Evolutionary conservation across 768 basidiomycete genomes (phyloP).

Genomic region (Suillus sp.): DNA sequence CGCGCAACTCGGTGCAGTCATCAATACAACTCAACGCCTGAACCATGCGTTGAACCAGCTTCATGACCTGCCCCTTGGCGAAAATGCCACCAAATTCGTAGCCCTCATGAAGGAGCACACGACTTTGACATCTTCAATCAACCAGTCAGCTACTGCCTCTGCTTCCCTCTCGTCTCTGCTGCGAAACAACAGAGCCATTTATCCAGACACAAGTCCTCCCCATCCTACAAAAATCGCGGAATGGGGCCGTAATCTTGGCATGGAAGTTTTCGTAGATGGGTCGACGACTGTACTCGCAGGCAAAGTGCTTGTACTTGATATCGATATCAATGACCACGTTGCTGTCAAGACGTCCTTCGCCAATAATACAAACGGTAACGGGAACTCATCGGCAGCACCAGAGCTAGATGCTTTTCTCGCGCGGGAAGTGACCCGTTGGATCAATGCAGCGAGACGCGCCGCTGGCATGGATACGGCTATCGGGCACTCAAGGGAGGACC

Average conservation of each 20-base stretch:
- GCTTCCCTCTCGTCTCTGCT: slow-evolving; percentile 20
- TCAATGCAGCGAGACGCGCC: slow-evolving; percentile 43
- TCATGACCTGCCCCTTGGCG: slow-evolving; percentile 46
- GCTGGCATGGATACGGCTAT: slow-evolving; percentile 20
- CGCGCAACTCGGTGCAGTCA: slow-evolving; percentile 49
- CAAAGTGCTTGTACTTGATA: slow-evolving; percentile 78
- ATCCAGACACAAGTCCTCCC: slow-evolving; percentile 33
- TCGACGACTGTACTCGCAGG: slow-evolving; percentile 70
- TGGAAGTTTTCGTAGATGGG: slow-evolving; percentile 74
- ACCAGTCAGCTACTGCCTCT: slow-evolving; percentile 25
- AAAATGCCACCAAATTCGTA: slow-evolving; percentile 66
- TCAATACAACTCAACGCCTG: slow-evolving; percentile 54
- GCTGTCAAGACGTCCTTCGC: slow-evolving; percentile 78
- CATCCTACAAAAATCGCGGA: slow-evolving; percentile 47
- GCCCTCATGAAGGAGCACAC: slow-evolving; percentile 70
- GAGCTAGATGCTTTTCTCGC: slow-evolving; percentile 64
- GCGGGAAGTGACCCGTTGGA: slow-evolving; percentile 56
- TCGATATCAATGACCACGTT: slow-evolving; percentile 55
- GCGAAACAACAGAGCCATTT: slow-evolving; percentile 22
- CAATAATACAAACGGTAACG: slow-evolving; percentile 46
- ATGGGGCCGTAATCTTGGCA: slow-evolving; percentile 66
- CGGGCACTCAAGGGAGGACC: slow-evolving; percentile 49
- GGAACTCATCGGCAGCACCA: slow-evolving; percentile 44
- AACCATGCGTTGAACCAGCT: slow-evolving; percentile 52
- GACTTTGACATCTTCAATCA: slow-evolving; percentile 36